Evolutionary conservation across 805 yeast species (phyloP).

Genomic region (Yamadazyma takamatsuzukensis): DNA sequence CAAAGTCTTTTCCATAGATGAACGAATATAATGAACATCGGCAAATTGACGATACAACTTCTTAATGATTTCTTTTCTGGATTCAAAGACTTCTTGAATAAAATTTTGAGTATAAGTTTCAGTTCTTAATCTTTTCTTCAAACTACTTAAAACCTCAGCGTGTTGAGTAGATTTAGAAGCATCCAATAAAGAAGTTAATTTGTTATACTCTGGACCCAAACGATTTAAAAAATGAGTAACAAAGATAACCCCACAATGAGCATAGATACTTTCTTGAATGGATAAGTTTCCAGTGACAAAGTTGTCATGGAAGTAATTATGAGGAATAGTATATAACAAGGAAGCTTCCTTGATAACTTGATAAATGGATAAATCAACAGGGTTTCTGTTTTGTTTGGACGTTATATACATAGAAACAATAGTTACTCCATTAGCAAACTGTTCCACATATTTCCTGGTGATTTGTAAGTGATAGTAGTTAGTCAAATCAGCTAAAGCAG

Average conservation of each 20-base stretch:
- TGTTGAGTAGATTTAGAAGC: constrained; percentile 58
- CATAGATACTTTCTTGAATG: constrained; percentile 90
- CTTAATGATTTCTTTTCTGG: constrained; percentile 68
- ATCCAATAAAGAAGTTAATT: constrained; percentile 63
- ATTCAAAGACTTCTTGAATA: constrained; percentile 71
- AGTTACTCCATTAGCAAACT: constrained; percentile 84
- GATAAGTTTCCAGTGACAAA: constrained; percentile 78
- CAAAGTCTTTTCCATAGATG: constrained; percentile 69
- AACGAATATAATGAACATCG: constrained; percentile 77
- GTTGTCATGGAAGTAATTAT: constrained; percentile 70
- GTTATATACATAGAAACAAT: constrained; percentile 82
- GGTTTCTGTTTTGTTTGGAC: constrained; percentile 47
- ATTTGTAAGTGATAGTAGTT: constrained; percentile 83
- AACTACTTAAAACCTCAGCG: constrained; percentile 70
- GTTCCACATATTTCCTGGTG: constrained; percentile 90
- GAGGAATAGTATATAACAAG: constrained; percentile 84
- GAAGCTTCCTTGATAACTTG: constrained; percentile 95
- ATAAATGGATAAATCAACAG: constrained; percentile 71
- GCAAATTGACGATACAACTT: constrained; percentile 90
- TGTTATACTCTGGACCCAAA: constrained; percentile 82
- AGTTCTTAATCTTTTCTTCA: constrained; percentile 85
- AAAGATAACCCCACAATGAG: constrained; percentile 89
- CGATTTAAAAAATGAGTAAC: constrained; percentile 93
- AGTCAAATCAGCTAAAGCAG: constrained; percentile 82
- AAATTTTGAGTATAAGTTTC: constrained; percentile 89